A percentile compares a stretch with the other conserved stretches of the same genome.
These are phyloP conservation scores for Pseudomassariella vexata DNA, from an alignment of 2,329 filamentous ascomycete genomes.

Conservation along the genomic window DNA sequence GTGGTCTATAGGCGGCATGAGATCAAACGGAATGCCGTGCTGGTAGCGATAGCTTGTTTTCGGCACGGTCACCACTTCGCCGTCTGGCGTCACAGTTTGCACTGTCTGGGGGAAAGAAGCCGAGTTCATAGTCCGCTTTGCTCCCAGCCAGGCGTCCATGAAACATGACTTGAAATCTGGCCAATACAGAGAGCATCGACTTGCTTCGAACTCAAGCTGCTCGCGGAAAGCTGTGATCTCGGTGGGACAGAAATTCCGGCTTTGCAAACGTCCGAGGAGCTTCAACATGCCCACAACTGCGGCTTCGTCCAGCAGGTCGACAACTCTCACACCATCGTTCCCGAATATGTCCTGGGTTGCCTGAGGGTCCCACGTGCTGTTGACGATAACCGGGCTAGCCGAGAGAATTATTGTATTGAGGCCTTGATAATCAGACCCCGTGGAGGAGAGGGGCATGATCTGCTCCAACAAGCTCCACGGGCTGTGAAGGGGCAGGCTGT, in stretches of 20 bases:
- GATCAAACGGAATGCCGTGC: background rate
- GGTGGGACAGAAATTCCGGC: no score
- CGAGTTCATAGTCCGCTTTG: constrained; percentile 1
- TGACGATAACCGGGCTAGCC: background rate
- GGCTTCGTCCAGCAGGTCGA: background rate
- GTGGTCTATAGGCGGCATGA: background rate
- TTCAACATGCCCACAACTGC: background rate
- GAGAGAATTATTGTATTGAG: background rate
- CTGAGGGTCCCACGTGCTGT: background rate
- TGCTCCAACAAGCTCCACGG: background rate
- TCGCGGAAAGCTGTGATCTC: no score
- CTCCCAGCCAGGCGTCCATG: background rate
- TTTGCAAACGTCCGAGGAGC: no score
- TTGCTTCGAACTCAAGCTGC: no score
- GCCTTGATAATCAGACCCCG: background rate
- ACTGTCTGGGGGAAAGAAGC: no score
- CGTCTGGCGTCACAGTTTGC: no score
- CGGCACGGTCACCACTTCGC: no score
- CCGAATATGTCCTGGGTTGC: background rate
- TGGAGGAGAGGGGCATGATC: background rate
- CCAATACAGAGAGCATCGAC: no score
- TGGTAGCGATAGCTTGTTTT: background rate
- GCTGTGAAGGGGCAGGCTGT: background rate
- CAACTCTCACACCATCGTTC: background rate
- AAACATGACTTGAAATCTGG: background rate